Percentiles rank a stretch among this genome's conserved stretches.
Evolutionary conservation across 2,329 filamentous ascomycete species (phyloP).

Genomic region (Neoscytalidium dimidiatum): DNA sequence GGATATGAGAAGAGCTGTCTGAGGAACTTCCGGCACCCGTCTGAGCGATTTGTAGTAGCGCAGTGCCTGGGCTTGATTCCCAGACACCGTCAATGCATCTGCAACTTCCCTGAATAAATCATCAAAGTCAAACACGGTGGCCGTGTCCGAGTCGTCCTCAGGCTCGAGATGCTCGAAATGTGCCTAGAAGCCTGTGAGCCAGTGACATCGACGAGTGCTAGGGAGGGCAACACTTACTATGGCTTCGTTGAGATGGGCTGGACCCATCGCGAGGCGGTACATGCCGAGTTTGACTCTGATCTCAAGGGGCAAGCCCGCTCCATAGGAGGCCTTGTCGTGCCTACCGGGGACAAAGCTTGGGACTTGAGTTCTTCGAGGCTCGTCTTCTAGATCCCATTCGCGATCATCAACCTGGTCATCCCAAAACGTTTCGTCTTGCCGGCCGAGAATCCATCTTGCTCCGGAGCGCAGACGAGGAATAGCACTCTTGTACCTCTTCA

Average conservation of each 20-base stretch:
- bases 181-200: constrained; percentile 25
- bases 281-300: constrained; percentile 81
- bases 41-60: constrained; percentile 59
- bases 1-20: constrained; percentile 39
- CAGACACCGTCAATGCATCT: constrained; percentile 56
- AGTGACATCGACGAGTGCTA: background rate
- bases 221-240: constrained; percentile 56
- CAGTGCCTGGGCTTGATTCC: constrained; percentile 56
- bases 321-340: constrained; percentile 64
- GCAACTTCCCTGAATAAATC: constrained; percentile 78
- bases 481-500: constrained; percentile 68
- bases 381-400: constrained; percentile 80
- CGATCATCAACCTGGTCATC: constrained; percentile 74
- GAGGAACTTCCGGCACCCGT: constrained; percentile 46
- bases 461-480: constrained; percentile 70
- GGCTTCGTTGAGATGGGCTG: constrained; percentile 67
- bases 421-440: constrained; percentile 76
- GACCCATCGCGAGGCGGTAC: constrained; percentile 72
- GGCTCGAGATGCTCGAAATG: constrained; percentile 67
- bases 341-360: constrained; percentile 60
- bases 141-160: constrained; percentile 53
- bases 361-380: constrained; percentile 64
- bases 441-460: constrained; percentile 79
- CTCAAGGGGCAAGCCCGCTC: constrained; percentile 73
- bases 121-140: constrained; percentile 64